phyloP scores from a whole-genome alignment of 2,329 filamentous ascomycete species.

The Fusarium devonianum region DNA sequence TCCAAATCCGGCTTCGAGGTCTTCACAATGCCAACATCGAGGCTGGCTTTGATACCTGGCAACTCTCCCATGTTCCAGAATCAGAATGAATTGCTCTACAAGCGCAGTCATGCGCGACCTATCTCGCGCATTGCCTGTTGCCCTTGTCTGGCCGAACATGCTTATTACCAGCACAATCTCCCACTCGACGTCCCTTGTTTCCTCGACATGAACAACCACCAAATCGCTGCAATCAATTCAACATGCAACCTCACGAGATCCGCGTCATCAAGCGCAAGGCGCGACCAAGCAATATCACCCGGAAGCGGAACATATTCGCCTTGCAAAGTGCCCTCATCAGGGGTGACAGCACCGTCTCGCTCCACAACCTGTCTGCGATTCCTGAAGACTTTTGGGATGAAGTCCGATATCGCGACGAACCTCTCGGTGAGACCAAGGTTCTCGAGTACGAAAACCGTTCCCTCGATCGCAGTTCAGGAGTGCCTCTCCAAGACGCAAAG shows the following conservation, averaged over 20 bases:
- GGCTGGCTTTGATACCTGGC: slow-evolving; percentile 1
- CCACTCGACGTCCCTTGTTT: background rate
- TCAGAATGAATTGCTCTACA: slow-evolving; percentile 1
- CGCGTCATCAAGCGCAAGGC: background rate
- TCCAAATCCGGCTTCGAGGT: slow-evolving; percentile 14
- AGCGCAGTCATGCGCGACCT: background rate
- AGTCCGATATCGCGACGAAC: background rate
- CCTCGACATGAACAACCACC: slow-evolving; percentile 2
- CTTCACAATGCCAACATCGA: slow-evolving; percentile 23
- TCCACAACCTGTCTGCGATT: slow-evolving; percentile 7
- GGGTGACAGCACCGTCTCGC: slow-evolving; percentile 23
- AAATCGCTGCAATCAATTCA: slow-evolving; percentile 1
- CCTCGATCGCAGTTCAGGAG: background rate
- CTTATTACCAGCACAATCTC: slow-evolving; percentile 32
- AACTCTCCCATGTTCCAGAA: slow-evolving; percentile 3
- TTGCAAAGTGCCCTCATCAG: slow-evolving; percentile 32
- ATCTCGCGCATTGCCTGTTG: background rate
- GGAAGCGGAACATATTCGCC: slow-evolving; percentile 15
- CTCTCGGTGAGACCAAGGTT: background rate
- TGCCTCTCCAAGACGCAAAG: background rate
- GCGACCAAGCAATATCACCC: background rate
- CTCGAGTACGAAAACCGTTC: background rate
- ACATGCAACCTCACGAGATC: slow-evolving; percentile 17
- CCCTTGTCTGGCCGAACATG: slow-evolving; percentile 33
- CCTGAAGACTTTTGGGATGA: background rate